phyloP scores from a whole-genome alignment of 176 grass and related monocot genomes.

The Eleusine indica region DNA sequence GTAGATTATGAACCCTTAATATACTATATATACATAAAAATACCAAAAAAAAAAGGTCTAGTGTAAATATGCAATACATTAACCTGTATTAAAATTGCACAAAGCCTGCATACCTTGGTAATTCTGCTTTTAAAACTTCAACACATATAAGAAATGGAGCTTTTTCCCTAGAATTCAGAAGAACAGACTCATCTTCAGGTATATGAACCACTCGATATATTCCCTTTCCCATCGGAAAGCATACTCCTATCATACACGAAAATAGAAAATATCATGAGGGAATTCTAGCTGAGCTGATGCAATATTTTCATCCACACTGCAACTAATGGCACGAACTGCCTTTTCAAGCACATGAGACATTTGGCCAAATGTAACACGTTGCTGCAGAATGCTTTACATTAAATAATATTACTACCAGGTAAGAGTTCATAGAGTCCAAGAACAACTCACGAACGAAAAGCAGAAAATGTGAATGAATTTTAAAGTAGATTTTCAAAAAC shows the following conservation, averaged over 20 bases:
- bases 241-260: slow-evolving; percentile 69
- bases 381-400: slow-evolving; percentile 2
- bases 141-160: slow-evolving; percentile 99
- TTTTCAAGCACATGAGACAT: slow-evolving; percentile 1
- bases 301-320: neutral
- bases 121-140: slow-evolving; percentile 97
- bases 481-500: slow-evolving; percentile 15
- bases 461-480: neutral
- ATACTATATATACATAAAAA: slow-evolving; percentile 9
- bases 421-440: neutral
- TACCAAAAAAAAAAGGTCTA: slow-evolving; percentile 6
- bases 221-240: slow-evolving; percentile 98
- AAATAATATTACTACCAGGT: slow-evolving; percentile 14
- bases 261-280: slow-evolving; percentile 32
- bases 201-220: slow-evolving; percentile 93
- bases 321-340: neutral
- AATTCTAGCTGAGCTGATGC: slow-evolving; percentile 16
- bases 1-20: slow-evolving; percentile 1
- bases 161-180: slow-evolving; percentile 98
- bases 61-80: slow-evolving; percentile 29
- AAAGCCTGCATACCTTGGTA: slow-evolving; percentile 61
- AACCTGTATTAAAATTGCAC: neutral
- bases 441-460: neutral
- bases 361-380: slow-evolving; percentile 9
- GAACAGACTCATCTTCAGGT: slow-evolving; percentile 92